Conservation (phyloP, 495 filamentous ascomycete species). For the Talaromyces thailandensis region DNA sequence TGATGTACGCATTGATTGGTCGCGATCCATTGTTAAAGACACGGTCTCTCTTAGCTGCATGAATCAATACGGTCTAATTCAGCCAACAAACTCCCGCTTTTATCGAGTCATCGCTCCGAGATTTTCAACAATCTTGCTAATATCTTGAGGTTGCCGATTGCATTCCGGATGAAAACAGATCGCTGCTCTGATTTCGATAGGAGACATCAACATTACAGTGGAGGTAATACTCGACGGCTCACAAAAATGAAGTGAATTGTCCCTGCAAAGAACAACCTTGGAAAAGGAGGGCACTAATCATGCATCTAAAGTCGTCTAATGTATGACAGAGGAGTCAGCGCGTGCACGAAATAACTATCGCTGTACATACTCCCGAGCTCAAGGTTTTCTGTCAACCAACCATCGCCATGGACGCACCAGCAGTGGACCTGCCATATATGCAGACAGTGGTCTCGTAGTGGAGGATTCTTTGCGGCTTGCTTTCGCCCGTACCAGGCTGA, state of each 20-base stretch:
- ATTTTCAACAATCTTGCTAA: not conserved
- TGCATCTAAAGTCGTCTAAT: not conserved
- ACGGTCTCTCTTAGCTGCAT: not conserved
- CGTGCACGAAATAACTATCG: slow-evolving; percentile 1
- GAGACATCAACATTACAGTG: not conserved
- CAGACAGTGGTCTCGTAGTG: not conserved
- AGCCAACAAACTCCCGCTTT: not conserved
- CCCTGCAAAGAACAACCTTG: not conserved
- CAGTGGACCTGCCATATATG: not conserved
- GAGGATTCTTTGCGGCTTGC: not conserved
- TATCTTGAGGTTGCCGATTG: not conserved
- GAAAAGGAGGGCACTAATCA: not conserved
- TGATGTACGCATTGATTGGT: not conserved
- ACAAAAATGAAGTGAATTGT: not conserved
- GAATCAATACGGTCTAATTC: not conserved
- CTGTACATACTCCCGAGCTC: not conserved
- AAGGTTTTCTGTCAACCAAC: not conserved
- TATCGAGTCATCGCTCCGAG: not conserved
- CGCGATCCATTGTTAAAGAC: not conserved
- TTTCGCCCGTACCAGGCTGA: not conserved
- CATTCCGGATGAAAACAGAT: not conserved
- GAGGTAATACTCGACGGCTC: not conserved
- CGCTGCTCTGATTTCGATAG: not conserved
- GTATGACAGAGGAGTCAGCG: slow-evolving; percentile 3
- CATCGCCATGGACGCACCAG: not conserved